These are phyloP conservation scores for Solanum ossicruentum DNA, from an alignment of 257 asterid genomes.

Conservation along the genomic window DNA sequence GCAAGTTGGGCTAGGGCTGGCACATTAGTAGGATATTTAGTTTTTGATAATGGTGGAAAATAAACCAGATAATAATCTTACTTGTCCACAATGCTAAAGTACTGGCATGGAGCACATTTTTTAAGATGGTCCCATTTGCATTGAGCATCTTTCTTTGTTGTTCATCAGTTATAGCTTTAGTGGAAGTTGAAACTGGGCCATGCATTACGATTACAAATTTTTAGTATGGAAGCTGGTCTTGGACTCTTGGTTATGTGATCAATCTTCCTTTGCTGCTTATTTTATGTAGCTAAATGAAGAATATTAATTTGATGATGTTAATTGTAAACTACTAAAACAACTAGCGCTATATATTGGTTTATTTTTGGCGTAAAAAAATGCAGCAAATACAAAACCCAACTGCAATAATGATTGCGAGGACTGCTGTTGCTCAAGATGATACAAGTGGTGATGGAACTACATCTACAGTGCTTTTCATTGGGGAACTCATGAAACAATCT, in stretches of 20 bases:
- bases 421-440: constrained; percentile 99
- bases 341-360: background rate
- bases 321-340: background rate
- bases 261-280: background rate
- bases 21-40: background rate
- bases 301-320: background rate
- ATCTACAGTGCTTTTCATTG: constrained; percentile 90
- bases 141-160: background rate
- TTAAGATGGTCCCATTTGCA: background rate
- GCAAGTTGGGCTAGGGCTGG: background rate
- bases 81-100: background rate
- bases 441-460: constrained; percentile 98
- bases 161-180: background rate
- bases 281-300: background rate
- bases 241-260: background rate
- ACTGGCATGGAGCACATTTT: background rate
- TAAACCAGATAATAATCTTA: background rate
- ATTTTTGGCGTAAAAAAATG: background rate
- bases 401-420: constrained; percentile 97
- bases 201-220: background rate
- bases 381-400: constrained; percentile 99
- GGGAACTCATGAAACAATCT: constrained; percentile 98
- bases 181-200: background rate
- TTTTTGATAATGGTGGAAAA: background rate
- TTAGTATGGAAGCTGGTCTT: background rate